These are phyloP conservation scores for Aspergillus ochraceoroseus DNA, from an alignment of 2,329 filamentous ascomycete genomes.

Conservation along the genomic window DNA sequence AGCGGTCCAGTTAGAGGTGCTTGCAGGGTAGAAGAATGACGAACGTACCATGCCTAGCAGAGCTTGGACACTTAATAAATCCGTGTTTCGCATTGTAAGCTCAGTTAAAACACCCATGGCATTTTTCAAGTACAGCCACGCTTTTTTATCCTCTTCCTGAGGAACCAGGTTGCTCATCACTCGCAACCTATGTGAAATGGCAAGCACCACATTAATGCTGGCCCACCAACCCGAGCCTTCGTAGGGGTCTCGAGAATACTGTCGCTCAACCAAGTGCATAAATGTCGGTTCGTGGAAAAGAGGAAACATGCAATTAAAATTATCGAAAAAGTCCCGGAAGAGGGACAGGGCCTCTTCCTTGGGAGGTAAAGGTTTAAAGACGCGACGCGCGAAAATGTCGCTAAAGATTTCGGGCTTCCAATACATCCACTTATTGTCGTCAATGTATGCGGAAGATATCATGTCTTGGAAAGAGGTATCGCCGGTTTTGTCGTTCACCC, in stretches of 20 bases:
- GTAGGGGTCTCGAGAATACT: conserved; percentile 89
- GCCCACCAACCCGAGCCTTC: conserved; percentile 98
- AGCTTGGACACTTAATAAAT: conserved; percentile 89
- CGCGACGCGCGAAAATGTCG: conserved; percentile 78
- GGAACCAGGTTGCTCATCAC: conserved; percentile 94
- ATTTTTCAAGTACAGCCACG: conserved; percentile 95
- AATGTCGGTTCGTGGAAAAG: conserved; percentile 97
- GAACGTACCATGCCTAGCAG: conserved; percentile 71
- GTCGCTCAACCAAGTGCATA: conserved; percentile 91
- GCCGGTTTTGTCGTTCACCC: conserved; percentile 98
- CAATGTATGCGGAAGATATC: conserved; percentile 84
- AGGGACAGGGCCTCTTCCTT: conserved; percentile 84
- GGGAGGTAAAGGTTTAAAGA: conserved; percentile 77
- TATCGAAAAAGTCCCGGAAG: conserved; percentile 91
- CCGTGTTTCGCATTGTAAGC: conserved; percentile 91
- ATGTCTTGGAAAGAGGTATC: conserved; percentile 91
- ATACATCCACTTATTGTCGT: conserved; percentile 92
- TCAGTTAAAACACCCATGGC: conserved; percentile 90
- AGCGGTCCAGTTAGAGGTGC: conserved; percentile 1
- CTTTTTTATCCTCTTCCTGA: conserved; percentile 86
- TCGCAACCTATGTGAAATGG: conserved; percentile 85
- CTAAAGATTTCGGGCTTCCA: conserved; percentile 98
- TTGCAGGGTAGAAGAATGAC: no score
- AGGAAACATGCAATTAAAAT: conserved; percentile 99
- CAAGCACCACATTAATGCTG: conserved; percentile 85